phyloP scores from a whole-genome alignment of 208 protist genomes.

The Leptomonas pyrrhocoris region DNA sequence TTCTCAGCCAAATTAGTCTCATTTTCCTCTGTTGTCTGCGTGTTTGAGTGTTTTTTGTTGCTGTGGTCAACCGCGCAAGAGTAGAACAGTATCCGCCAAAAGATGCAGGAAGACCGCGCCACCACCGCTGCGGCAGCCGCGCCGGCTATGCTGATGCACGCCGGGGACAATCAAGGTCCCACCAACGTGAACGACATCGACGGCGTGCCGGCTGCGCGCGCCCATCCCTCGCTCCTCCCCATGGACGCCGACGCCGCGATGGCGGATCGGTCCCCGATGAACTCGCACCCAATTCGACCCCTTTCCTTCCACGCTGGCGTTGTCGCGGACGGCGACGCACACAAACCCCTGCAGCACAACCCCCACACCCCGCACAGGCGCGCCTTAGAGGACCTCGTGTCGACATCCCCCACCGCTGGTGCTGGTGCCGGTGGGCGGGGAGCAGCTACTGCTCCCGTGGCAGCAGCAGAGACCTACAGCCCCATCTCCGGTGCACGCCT shows the following conservation, averaged over 20 bases:
- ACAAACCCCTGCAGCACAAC: constrained; percentile 6
- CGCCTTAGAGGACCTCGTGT: not conserved
- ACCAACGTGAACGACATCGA: not conserved
- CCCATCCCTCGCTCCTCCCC: constrained; percentile 2
- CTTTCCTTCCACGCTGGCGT: not conserved
- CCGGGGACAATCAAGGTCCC: not conserved
- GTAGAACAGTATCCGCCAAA: too few species aligned
- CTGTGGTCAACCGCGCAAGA: not conserved
- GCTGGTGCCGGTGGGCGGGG: too few species aligned
- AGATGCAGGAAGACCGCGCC: constrained; percentile 6
- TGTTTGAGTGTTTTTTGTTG: not conserved
- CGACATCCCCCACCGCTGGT: too few species aligned
- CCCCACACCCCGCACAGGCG: constrained; percentile 2
- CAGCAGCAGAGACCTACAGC: not conserved
- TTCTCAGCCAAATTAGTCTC: not conserved
- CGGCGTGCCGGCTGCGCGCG: not conserved
- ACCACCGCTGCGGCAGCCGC: not conserved
- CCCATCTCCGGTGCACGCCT: not conserved
- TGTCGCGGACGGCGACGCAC: not conserved
- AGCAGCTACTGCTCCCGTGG: too few species aligned
- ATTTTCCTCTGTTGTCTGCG: not conserved
- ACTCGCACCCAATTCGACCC: constrained; percentile 5
- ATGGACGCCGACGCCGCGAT: not conserved
- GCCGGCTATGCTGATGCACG: not conserved
- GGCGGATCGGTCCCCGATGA: not conserved